Percentiles rank a stretch among this genome's conserved stretches.
These are phyloP conservation scores for Salix viminalis DNA, from an alignment of 345 rosid genomes.

Conservation along the genomic window DNA sequence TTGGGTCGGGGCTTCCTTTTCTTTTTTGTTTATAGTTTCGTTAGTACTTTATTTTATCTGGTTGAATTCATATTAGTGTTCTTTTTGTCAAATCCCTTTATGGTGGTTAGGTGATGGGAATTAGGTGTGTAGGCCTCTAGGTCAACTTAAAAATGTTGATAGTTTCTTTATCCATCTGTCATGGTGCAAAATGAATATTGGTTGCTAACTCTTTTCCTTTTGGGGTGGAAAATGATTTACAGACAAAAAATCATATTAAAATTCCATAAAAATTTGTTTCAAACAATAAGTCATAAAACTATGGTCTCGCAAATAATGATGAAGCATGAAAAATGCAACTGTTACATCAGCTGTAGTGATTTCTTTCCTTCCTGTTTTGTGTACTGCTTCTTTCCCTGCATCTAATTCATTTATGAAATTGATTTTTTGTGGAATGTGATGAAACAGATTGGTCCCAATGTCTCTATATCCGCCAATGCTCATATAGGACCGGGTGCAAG, in stretches of 20 bases:
- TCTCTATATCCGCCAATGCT: constrained; percentile 32
- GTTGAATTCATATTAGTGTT: background rate
- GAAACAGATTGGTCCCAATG: constrained; percentile 34
- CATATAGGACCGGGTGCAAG: constrained; percentile 31
- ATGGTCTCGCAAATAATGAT: background rate
- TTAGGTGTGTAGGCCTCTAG: background rate
- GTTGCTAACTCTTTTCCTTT: background rate
- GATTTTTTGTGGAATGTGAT: background rate
- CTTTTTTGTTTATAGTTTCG: background rate
- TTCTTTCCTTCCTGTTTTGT: background rate
- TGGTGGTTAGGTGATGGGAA: background rate
- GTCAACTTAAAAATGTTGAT: background rate
- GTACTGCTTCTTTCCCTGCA: background rate
- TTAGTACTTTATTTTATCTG: too few species aligned
- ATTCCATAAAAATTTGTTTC: background rate
- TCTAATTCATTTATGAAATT: background rate
- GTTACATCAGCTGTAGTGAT: background rate
- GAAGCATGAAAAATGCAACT: background rate
- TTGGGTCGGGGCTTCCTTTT: background rate
- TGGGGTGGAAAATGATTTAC: background rate
- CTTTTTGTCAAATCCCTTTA: background rate
- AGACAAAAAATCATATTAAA: background rate
- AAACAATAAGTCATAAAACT: background rate
- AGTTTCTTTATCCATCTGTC: background rate
- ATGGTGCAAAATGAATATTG: background rate